Evolutionary conservation across 1,284 basidiomycete species (phyloP).

Genomic region (Laetiporus sulphureus): DNA sequence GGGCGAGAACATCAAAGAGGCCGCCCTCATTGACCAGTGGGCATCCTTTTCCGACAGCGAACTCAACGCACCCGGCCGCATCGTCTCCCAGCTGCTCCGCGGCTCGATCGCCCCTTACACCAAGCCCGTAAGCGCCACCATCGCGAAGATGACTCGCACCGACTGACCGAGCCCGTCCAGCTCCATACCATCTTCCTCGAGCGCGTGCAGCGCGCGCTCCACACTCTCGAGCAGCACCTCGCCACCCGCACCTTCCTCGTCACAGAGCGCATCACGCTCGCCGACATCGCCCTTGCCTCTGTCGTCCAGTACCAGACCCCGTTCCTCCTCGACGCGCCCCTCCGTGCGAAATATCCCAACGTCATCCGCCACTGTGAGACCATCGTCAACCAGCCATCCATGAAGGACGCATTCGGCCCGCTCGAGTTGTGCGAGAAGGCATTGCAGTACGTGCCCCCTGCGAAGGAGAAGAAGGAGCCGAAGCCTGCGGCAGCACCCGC

Average conservation of each 20-base stretch:
- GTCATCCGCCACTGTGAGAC: slow-evolving; percentile 81
- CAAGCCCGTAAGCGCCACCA: slow-evolving; percentile 48
- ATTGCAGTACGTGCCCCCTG: slow-evolving; percentile 67
- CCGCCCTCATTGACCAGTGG: slow-evolving; percentile 67
- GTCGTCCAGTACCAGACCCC: slow-evolving; percentile 44
- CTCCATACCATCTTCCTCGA: slow-evolving; percentile 49
- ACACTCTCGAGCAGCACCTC: slow-evolving; percentile 72
- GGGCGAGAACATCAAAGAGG: slow-evolving; percentile 47
- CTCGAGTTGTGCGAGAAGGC: slow-evolving; percentile 67
- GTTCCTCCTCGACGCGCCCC: slow-evolving; percentile 55
- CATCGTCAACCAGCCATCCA: slow-evolving; percentile 73
- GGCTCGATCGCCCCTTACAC: slow-evolving; percentile 48
- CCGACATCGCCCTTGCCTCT: slow-evolving; percentile 74
- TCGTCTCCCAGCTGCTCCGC: slow-evolving; percentile 30
- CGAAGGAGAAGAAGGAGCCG: slow-evolving; percentile 52
- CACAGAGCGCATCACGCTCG: slow-evolving; percentile 90
- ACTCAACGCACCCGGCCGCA: slow-evolving; percentile 27
- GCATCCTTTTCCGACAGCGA: slow-evolving; percentile 57
- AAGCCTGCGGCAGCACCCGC: slow-evolving; percentile 41
- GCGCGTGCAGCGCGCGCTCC: slow-evolving; percentile 47
- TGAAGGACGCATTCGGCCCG: slow-evolving; percentile 63
- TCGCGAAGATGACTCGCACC: not conserved
- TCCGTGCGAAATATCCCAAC: slow-evolving; percentile 70
- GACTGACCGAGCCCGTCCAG: slow-evolving; percentile 31
- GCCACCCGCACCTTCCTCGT: slow-evolving; percentile 84